Percentiles rank a stretch among this genome's conserved stretches.
phyloP scores from a whole-genome alignment of 2,329 filamentous ascomycete genomes.

The Hirsutella minnesotensis region DNA sequence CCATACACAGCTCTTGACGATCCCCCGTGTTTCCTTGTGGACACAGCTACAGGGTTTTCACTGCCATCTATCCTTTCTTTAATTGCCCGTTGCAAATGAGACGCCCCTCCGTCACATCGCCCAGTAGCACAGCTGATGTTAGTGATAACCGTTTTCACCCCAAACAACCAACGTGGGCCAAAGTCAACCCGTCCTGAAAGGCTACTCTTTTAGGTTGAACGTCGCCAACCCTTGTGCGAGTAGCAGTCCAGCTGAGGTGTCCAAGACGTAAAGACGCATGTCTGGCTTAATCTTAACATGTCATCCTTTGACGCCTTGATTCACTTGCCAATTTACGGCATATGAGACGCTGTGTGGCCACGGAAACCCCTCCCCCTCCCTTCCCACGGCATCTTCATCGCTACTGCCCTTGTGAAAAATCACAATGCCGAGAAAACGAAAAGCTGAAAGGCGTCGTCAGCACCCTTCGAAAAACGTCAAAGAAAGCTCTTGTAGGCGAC shows the following conservation, averaged over 20 bases:
- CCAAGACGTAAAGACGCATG: too few relatives aligned
- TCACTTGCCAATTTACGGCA: too few relatives aligned
- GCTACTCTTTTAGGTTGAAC: neutral
- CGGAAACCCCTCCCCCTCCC: too few relatives aligned
- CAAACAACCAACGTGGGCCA: neutral
- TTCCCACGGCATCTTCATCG: neutral
- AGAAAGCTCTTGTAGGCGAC: slow-evolving; percentile 18
- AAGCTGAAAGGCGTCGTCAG: slow-evolving; percentile 32
- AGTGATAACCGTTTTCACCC: neutral
- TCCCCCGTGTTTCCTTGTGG: neutral
- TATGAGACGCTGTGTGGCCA: neutral
- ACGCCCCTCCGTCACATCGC: neutral
- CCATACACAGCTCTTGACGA: neutral
- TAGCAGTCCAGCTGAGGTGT: neutral
- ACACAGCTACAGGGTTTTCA: neutral
- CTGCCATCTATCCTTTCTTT: slow-evolving; percentile 1
- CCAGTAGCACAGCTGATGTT: neutral
- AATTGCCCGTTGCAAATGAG: neutral
- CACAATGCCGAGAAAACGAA: slow-evolving; percentile 72
- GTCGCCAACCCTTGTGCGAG: neutral
- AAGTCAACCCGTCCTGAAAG: neutral
- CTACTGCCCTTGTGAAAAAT: neutral
- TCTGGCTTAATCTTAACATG: too few relatives aligned
- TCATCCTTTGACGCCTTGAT: too few relatives aligned
- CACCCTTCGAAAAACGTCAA: neutral